These are phyloP conservation scores for Chimonanthus salicifolius DNA, from an alignment of 164 flowering plant genomes.

Conservation along the genomic window DNA sequence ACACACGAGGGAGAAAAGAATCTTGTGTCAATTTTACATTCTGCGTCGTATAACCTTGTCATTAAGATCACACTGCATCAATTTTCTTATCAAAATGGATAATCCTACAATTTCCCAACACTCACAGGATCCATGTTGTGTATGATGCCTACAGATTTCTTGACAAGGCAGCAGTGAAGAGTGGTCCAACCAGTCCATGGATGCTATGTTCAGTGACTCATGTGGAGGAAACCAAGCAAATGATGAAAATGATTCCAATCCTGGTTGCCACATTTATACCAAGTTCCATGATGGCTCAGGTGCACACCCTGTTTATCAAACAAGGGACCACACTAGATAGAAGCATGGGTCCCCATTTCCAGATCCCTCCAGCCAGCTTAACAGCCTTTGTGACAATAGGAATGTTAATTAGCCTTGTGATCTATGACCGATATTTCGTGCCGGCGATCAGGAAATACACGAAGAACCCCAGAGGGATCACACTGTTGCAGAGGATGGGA, in stretches of 20 bases:
- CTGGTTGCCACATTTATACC: slow-evolving; percentile 47
- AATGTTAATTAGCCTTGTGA: slow-evolving; percentile 41
- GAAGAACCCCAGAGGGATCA: slow-evolving; percentile 57
- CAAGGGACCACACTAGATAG: slow-evolving; percentile 48
- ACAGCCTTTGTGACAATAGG: slow-evolving; percentile 34
- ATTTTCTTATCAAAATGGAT: not conserved
- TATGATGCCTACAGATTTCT: slow-evolving; percentile 34
- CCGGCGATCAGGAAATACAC: slow-evolving; percentile 32
- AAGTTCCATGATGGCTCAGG: slow-evolving; percentile 41
- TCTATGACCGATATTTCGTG: slow-evolving; percentile 52
- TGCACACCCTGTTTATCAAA: slow-evolving; percentile 45
- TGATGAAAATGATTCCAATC: slow-evolving; percentile 49
- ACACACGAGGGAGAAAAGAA: no score
- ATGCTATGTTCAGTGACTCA: slow-evolving; percentile 32
- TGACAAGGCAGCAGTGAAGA: slow-evolving; percentile 51
- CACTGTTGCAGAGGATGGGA: slow-evolving; percentile 56
- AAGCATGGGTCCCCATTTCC: slow-evolving; percentile 31
- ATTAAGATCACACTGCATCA: not conserved
- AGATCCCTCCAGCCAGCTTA: slow-evolving; percentile 50
- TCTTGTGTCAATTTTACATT: no score
- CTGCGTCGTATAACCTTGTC: not conserved
- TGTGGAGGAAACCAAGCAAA: slow-evolving; percentile 28
- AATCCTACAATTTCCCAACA: not conserved
- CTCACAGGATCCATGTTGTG: not conserved
- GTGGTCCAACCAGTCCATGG: slow-evolving; percentile 31